These are phyloP conservation scores for Westerdykella aurantiaca DNA, from an alignment of 2,329 filamentous ascomycete species.

Conservation along the genomic window DNA sequence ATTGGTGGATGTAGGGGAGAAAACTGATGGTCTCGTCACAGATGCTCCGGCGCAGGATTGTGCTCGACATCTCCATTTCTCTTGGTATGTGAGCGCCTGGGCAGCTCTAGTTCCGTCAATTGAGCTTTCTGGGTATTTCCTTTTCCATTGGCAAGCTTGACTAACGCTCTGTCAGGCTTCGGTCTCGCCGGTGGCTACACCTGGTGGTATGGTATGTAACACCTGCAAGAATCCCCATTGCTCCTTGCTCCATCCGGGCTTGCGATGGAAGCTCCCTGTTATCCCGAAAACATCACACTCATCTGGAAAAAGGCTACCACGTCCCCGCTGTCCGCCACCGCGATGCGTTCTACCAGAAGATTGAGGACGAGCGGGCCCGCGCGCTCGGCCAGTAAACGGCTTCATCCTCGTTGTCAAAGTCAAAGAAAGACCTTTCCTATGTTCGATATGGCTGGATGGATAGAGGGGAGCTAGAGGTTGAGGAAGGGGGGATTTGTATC, in stretches of 20 bases:
- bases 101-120: neutral
- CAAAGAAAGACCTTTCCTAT: neutral
- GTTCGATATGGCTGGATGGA: neutral
- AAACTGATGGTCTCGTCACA: constrained; percentile 34
- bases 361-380: constrained; percentile 56
- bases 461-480: neutral
- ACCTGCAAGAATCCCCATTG: neutral
- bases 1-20: constrained; percentile 20
- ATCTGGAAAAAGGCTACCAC: constrained; percentile 51
- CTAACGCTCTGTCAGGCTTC: constrained; percentile 47
- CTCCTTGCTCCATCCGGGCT: neutral
- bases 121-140: neutral
- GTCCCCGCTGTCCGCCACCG: constrained; percentile 58
- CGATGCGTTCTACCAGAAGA: constrained; percentile 58
- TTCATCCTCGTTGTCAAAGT: constrained; percentile 14
- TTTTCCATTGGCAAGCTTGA: constrained; percentile 6
- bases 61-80: constrained; percentile 61
- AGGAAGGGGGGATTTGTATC: neutral
- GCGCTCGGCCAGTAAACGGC: constrained; percentile 36
- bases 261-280: neutral
- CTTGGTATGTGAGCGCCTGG: constrained; percentile 49
- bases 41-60: constrained; percentile 62
- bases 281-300: constrained; percentile 5
- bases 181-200: constrained; percentile 58
- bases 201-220: constrained; percentile 60